Evolutionary conservation across 345 rosid species (phyloP).

Genomic region (Diplotaxis tenuifolia): DNA sequence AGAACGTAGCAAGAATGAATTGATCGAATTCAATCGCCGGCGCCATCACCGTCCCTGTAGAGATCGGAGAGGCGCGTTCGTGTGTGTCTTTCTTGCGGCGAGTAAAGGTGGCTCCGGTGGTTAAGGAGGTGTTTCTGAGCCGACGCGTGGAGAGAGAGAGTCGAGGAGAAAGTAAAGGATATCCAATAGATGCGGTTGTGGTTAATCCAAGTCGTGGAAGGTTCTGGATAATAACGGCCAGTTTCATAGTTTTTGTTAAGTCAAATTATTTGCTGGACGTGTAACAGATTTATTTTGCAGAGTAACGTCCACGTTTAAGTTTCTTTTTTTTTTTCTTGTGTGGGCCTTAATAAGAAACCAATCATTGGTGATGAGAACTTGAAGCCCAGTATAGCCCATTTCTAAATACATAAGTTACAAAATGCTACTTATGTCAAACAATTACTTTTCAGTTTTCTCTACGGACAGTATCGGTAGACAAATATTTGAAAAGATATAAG

Average conservation of each 20-base stretch:
- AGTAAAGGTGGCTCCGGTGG: slow-evolving; percentile 8
- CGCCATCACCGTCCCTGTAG: neutral
- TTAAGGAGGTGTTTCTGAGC: neutral
- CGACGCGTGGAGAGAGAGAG: slow-evolving; percentile 8
- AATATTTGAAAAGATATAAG: no score
- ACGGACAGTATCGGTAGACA: no score
- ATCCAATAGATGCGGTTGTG: neutral
- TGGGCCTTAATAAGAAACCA: neutral
- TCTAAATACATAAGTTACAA: no score
- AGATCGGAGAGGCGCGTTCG: neutral
- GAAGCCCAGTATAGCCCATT: no score
- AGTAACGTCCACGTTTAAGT: neutral
- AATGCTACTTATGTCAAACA: no score
- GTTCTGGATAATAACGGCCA: neutral
- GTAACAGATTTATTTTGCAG: neutral
- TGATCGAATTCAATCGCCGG: slow-evolving; percentile 10
- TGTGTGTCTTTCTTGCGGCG: neutral
- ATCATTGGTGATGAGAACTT: no score
- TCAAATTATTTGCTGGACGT: neutral
- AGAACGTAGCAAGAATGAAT: slow-evolving; percentile 1
- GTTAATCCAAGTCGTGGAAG: neutral
- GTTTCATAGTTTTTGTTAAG: neutral
- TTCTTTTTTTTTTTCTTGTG: neutral
- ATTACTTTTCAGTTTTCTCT: no score
- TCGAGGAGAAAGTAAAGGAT: neutral